A percentile compares a stretch with the other conserved stretches of the same genome.
phyloP scores from a whole-genome alignment of 305 asterid species.

The Fraxinus greggii region DNA sequence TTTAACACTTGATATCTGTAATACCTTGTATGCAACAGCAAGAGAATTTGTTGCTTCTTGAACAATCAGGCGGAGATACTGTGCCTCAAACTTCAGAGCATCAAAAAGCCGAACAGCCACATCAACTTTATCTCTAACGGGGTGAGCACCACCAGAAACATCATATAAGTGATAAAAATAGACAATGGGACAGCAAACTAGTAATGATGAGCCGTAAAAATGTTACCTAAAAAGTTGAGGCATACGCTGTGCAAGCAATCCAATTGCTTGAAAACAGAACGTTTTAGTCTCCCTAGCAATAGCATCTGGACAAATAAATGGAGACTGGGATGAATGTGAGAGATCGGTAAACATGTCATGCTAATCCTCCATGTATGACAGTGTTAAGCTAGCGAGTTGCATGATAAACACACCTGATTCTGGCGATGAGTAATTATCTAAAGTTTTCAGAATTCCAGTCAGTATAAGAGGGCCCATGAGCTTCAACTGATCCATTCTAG shows the following conservation, averaged over 20 bases:
- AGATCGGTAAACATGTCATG: slow-evolving; percentile 17
- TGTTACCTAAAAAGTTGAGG: slow-evolving; percentile 93
- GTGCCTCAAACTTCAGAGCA: slow-evolving; percentile 79
- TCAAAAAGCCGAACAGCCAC: slow-evolving; percentile 86
- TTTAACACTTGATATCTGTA: slow-evolving; percentile 19
- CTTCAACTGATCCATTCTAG: slow-evolving; percentile 77
- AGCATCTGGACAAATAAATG: slow-evolving; percentile 55
- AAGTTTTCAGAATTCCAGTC: slow-evolving; percentile 69
- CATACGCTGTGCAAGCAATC: slow-evolving; percentile 93
- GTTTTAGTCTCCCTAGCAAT: slow-evolving; percentile 74
- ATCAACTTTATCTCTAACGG: slow-evolving; percentile 72
- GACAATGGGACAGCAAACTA: slow-evolving; percentile 19
- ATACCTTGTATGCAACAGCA: slow-evolving; percentile 88
- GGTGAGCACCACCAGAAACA: slow-evolving; percentile 18
- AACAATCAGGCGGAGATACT: slow-evolving; percentile 71
- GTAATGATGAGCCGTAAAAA: slow-evolving; percentile 17
- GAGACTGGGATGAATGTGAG: slow-evolving; percentile 23
- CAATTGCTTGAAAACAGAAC: slow-evolving; percentile 91
- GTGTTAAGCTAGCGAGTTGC: slow-evolving; percentile 23
- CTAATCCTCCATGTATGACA: slow-evolving; percentile 14
- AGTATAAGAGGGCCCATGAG: slow-evolving; percentile 95
- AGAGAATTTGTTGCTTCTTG: slow-evolving; percentile 95
- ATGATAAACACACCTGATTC: slow-evolving; percentile 62
- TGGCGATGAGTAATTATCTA: slow-evolving; percentile 61
- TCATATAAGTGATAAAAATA: slow-evolving; percentile 20